These are phyloP conservation scores for Mycena chlorophos DNA, from an alignment of 768 basidiomycete genomes.

Conservation along the genomic window DNA sequence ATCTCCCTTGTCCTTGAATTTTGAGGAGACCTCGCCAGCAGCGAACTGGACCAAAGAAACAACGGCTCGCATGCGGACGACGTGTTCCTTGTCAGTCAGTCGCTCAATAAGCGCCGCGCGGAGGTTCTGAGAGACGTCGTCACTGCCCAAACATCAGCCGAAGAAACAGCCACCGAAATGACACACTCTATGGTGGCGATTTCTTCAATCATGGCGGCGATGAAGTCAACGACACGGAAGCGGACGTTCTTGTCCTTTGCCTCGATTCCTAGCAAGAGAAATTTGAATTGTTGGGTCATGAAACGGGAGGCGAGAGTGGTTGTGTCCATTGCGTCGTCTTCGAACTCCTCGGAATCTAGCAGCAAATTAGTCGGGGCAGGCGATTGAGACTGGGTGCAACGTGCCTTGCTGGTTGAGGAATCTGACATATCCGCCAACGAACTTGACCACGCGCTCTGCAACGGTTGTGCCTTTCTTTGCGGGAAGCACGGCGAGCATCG, in stretches of 20 bases:
- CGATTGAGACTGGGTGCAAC: conserved; percentile 14
- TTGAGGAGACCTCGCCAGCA: conserved; percentile 63
- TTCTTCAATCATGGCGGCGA: conserved; percentile 76
- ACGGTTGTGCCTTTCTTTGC: conserved; percentile 79
- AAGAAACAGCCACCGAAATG: not conserved
- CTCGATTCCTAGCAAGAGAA: conserved; percentile 72
- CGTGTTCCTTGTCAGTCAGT: conserved; percentile 73
- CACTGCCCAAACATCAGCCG: conserved; percentile 44
- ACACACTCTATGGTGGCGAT: conserved; percentile 87
- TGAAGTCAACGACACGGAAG: conserved; percentile 74
- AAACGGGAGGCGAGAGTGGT: conserved; percentile 72
- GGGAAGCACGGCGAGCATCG: conserved; percentile 60
- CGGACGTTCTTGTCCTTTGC: conserved; percentile 89
- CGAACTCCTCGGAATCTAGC: conserved; percentile 41
- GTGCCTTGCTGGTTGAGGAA: conserved; percentile 78
- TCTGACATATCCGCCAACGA: conserved; percentile 74
- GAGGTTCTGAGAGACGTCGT: conserved; percentile 68
- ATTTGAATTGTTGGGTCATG: conserved; percentile 58
- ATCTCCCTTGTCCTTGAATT: conserved; percentile 50
- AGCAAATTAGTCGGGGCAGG: not conserved
- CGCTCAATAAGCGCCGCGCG: conserved; percentile 68
- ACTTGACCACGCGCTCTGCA: conserved; percentile 80
- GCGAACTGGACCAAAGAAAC: conserved; percentile 78
- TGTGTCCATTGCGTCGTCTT: conserved; percentile 49
- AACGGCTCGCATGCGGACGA: conserved; percentile 77